Evolutionary conservation across 1,284 basidiomycete genomes (phyloP).

Genomic region (Anthracocystis walkeri): DNA sequence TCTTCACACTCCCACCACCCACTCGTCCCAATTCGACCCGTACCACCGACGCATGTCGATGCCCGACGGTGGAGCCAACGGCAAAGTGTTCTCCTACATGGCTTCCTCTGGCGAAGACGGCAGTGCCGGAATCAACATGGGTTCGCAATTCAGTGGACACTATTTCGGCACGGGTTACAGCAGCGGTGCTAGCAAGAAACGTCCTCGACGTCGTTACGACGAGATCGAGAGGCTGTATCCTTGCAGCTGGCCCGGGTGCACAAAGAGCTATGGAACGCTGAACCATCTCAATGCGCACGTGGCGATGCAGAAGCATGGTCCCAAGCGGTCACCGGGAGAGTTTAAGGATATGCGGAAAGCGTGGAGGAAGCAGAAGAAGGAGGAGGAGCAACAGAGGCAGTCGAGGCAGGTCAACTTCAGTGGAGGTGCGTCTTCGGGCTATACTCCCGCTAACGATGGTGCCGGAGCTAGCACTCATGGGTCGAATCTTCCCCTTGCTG

Average conservation of each 20-base stretch:
- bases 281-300: slow-evolving; percentile 94
- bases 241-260: slow-evolving; percentile 84
- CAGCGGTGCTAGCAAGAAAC: slow-evolving; percentile 51
- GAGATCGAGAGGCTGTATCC: slow-evolving; percentile 87
- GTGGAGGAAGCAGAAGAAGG: slow-evolving; percentile 93
- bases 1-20: slow-evolving; percentile 30
- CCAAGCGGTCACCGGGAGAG: slow-evolving; percentile 85
- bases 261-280: slow-evolving; percentile 85
- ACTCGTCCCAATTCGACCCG: slow-evolving; percentile 17
- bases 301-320: slow-evolving; percentile 89
- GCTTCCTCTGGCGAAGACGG: slow-evolving; percentile 33
- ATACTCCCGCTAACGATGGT: slow-evolving; percentile 7
- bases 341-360: slow-evolving; percentile 97
- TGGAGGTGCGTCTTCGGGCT: slow-evolving; percentile 12
- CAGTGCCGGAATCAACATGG: slow-evolving; percentile 10
- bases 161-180: slow-evolving; percentile 40
- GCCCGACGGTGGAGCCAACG: slow-evolving; percentile 25
- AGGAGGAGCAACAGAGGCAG: slow-evolving; percentile 71
- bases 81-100: slow-evolving; percentile 61
- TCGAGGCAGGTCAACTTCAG: slow-evolving; percentile 26
- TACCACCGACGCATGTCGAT: slow-evolving; percentile 50
- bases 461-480: slow-evolving; percentile 3
- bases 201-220: slow-evolving; percentile 60
- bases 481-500: slow-evolving; percentile 23
- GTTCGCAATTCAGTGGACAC: slow-evolving; percentile 32